Evolutionary conservation across 2,329 filamentous ascomycete genomes (phyloP).

Genomic region (Dothidotthia symphoricarpi): DNA sequence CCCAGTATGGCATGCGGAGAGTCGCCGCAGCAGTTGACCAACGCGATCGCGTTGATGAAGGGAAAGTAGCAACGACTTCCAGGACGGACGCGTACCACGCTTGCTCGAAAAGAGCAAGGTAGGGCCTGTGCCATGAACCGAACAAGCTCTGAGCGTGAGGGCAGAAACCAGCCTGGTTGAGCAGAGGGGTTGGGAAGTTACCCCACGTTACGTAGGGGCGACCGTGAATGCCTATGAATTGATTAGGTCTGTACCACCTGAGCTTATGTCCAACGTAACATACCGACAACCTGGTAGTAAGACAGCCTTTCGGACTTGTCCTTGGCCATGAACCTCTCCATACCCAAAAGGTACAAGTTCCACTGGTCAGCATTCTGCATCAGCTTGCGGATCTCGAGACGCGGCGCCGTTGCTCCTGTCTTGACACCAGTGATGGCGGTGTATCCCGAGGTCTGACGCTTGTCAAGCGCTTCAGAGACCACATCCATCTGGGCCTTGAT

Average conservation of each 20-base stretch:
- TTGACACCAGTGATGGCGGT: constrained; percentile 33
- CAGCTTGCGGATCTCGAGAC: constrained; percentile 68
- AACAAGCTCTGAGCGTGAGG: constrained; percentile 74
- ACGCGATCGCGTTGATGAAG: constrained; percentile 38
- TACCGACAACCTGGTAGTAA: constrained; percentile 76
- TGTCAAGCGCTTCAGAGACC: constrained; percentile 19
- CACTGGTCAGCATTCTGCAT: constrained; percentile 62
- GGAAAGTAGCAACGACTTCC: constrained; percentile 45
- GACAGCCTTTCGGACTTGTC: constrained; percentile 65
- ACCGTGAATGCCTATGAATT: constrained; percentile 69
- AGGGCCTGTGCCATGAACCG: constrained; percentile 80
- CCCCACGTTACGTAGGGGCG: constrained; percentile 65
- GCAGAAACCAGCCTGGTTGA: constrained; percentile 68
- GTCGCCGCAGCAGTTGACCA: constrained; percentile 43
- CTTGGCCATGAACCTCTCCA: constrained; percentile 69
- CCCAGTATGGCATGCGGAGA: constrained; percentile 50
- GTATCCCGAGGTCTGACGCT: constrained; percentile 24
- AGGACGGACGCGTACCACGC: constrained; percentile 43
- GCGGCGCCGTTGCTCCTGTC: no score
- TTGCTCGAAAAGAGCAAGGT: constrained; percentile 63
- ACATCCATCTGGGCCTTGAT: constrained; percentile 28
- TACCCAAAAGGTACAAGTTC: constrained; percentile 74
- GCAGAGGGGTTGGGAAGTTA: constrained; percentile 36
- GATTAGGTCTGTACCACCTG: background rate
- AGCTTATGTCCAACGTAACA: constrained; percentile 16